Percentiles rank a stretch among this genome's conserved stretches.
Conservation (phyloP, 176 grass and related monocot genomes). For the Raddia distichophylla region DNA sequence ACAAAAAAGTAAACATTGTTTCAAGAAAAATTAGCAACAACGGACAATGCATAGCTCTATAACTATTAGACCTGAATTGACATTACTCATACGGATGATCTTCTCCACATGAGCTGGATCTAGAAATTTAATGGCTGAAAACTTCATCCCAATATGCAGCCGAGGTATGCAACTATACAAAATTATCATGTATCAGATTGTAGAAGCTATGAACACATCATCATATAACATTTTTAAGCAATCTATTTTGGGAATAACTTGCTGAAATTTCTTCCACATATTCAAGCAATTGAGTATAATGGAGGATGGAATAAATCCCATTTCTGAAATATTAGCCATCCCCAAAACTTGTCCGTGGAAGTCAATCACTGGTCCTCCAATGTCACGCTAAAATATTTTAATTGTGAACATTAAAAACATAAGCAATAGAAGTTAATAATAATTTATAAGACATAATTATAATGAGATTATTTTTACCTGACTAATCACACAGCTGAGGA, state of each 20-base stretch:
- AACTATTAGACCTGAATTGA: constrained; percentile 15
- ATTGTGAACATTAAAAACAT: not conserved
- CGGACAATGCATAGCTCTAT: not conserved
- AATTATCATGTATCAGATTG: not conserved
- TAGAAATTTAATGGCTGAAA: constrained; percentile 11
- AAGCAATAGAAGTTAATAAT: not conserved
- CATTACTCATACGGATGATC: not conserved
- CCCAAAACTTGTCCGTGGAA: not conserved
- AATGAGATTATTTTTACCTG: not conserved
- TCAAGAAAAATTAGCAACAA: not conserved
- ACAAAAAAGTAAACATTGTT: not conserved
- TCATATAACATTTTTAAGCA: not conserved
- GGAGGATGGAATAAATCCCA: not conserved
- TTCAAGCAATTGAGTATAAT: not conserved
- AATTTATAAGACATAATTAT: not conserved
- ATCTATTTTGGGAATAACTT: not conserved
- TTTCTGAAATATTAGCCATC: not conserved
- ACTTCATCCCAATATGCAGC: constrained; percentile 4
- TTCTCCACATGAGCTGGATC: not conserved
- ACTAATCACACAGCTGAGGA: not conserved
- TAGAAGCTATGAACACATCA: not conserved
- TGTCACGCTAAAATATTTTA: not conserved
- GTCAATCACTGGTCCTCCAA: not conserved
- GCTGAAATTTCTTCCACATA: not conserved
- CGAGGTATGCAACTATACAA: not conserved